phyloP scores from a whole-genome alignment of 169 alveolate genomes.

The Plasmodium cynomolgi region DNA sequence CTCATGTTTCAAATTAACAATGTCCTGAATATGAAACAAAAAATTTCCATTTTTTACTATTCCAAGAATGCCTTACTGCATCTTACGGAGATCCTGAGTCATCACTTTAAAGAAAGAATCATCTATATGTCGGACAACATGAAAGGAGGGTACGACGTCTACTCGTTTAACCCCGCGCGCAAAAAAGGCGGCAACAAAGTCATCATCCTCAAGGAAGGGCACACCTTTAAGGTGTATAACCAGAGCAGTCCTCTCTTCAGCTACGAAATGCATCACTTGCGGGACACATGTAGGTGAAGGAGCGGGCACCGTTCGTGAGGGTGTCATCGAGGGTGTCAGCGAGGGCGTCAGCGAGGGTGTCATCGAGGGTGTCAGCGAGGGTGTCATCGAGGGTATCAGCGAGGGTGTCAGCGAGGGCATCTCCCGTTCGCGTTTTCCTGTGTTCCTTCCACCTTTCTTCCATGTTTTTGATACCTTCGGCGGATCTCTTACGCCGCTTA shows the following conservation, averaged over 20 bases:
- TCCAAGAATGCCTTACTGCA: conserved; percentile 43
- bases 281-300: conserved; percentile 19
- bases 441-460: neutral
- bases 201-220: conserved; percentile 31
- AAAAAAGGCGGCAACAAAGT: neutral
- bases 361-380: no score
- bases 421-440: neutral
- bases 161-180: conserved; percentile 16
- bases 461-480: neutral
- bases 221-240: conserved; percentile 19
- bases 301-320: neutral
- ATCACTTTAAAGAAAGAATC: conserved; percentile 41
- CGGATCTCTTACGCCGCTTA: neutral
- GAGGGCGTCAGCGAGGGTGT: no score
- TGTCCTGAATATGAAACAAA: conserved; percentile 17
- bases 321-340: no score
- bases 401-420: no score
- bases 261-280: conserved; percentile 9
- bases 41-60: conserved; percentile 54
- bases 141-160: conserved; percentile 28
- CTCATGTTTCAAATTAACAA: conserved; percentile 26
- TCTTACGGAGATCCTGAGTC: conserved; percentile 52
- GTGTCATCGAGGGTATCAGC: no score
- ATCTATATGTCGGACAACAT: conserved; percentile 17
- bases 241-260: neutral